Conservation (phyloP, 2,329 filamentous ascomycete species). For the Chrysoporthe cubensis region DNA sequence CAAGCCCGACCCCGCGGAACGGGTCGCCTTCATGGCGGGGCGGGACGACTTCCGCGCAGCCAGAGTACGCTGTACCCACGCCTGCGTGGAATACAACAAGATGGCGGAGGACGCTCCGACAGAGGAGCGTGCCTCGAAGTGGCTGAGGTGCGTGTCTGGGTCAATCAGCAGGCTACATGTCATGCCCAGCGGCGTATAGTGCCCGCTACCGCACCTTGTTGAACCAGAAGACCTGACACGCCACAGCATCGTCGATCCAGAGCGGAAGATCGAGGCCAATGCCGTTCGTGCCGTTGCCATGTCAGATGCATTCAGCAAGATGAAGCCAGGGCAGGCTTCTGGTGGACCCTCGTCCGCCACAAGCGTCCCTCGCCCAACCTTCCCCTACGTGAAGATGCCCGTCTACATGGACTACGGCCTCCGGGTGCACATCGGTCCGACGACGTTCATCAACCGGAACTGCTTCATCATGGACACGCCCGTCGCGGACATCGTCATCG, state of each 20-base stretch:
- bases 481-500: slow-evolving; percentile 40
- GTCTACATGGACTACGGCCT: slow-evolving; percentile 40
- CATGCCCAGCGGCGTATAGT: not conserved
- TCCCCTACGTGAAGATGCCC: slow-evolving; percentile 39
- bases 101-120: slow-evolving; percentile 37
- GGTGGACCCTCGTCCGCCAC: not conserved
- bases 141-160: slow-evolving; percentile 34
- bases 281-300: slow-evolving; percentile 35
- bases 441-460: slow-evolving; percentile 40
- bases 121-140: slow-evolving; percentile 33
- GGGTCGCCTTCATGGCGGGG: slow-evolving; percentile 35
- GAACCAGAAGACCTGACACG: not conserved
- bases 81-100: slow-evolving; percentile 37
- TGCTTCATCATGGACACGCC: slow-evolving; percentile 42
- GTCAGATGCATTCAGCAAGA: slow-evolving; percentile 13
- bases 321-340: not conserved
- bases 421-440: slow-evolving; percentile 37
- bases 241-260: slow-evolving; percentile 35
- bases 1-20: slow-evolving; percentile 15
- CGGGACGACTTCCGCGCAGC: slow-evolving; percentile 38
- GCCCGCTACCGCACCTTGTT: not conserved
- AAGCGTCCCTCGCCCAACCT: slow-evolving; percentile 31
- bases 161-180: not conserved
- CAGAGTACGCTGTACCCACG: slow-evolving; percentile 35
- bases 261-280: slow-evolving; percentile 25